A percentile compares a stretch with the other conserved stretches of the same genome.
Conservation (phyloP, 176 grass and related monocot species). For the Musa acuminata region DNA sequence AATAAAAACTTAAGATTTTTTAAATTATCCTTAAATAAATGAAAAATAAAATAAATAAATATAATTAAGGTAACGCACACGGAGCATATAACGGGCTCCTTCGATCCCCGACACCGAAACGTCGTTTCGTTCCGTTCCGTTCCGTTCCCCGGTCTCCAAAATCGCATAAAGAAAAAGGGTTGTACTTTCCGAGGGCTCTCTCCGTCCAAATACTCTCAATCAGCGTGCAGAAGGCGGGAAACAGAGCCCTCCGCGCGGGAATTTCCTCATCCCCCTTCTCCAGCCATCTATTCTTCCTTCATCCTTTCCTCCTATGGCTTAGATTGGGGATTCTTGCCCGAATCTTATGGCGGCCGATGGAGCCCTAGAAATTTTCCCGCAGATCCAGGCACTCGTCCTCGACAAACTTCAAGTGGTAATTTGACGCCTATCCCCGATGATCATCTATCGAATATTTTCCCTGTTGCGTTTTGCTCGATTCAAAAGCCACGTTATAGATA, state of each 20-base stretch:
- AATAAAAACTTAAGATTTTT: too few relatives aligned
- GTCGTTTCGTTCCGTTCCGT: too few relatives aligned
- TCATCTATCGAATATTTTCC: background rate
- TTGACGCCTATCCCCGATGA: background rate
- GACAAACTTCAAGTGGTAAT: slow-evolving; percentile 92
- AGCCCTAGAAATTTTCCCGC: slow-evolving; percentile 55
- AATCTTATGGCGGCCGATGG: slow-evolving; percentile 42
- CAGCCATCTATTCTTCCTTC: background rate
- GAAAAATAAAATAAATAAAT: too few relatives aligned
- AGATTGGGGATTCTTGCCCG: background rate
- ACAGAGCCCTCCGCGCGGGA: background rate
- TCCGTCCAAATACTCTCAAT: too few relatives aligned
- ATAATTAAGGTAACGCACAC: too few relatives aligned
- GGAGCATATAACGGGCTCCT: too few relatives aligned
- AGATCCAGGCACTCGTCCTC: slow-evolving; percentile 76
- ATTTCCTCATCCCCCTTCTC: background rate
- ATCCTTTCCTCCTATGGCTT: background rate
- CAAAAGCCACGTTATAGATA: background rate
- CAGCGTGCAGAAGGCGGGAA: background rate
- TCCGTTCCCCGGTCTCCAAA: too few relatives aligned
- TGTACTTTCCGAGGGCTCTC: too few relatives aligned
- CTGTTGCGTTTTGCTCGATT: background rate
- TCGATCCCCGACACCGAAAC: too few relatives aligned
- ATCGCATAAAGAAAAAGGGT: too few relatives aligned
- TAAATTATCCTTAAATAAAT: too few relatives aligned